Conservation (phyloP, 192 early-diverging fungal genomes). For the Coemansia sp. region DNA sequence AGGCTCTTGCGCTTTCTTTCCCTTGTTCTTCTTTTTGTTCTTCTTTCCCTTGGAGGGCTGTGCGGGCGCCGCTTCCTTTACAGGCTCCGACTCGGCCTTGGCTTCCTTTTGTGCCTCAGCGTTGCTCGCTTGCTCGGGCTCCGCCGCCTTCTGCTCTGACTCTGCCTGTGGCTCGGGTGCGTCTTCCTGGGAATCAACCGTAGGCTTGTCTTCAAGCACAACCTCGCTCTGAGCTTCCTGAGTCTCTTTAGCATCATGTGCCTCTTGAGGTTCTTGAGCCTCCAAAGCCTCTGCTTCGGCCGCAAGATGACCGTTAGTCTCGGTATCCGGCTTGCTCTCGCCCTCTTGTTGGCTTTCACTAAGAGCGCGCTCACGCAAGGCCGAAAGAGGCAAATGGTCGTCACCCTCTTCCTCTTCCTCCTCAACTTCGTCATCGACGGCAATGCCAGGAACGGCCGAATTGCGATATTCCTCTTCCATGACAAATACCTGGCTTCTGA, state of each 20-base stretch:
- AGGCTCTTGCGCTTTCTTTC: conserved; percentile 24
- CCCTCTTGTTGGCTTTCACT: not conserved
- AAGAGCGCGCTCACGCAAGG: conserved; percentile 24
- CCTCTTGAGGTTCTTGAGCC: not conserved
- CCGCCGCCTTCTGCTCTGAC: not conserved
- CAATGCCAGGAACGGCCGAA: conserved; percentile 30
- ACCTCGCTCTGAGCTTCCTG: not conserved
- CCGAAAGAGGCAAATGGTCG: conserved; percentile 36
- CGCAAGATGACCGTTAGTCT: not conserved
- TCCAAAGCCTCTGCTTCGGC: conserved; percentile 3
- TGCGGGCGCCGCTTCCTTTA: not conserved
- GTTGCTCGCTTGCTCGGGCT: too few relatives aligned
- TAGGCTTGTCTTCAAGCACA: not conserved
- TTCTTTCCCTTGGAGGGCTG: conserved; percentile 32
- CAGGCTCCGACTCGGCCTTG: conserved; percentile 8
- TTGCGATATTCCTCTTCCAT: conserved; percentile 98
- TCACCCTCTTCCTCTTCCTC: conserved; percentile 32
- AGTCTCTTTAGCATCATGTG: not conserved
- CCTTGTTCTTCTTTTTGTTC: conserved; percentile 47
- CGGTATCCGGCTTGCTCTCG: not conserved
- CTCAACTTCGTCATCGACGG: conserved; percentile 40
- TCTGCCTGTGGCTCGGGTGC: too few relatives aligned
- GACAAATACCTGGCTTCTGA: conserved; percentile 89
- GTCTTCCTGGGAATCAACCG: not conserved
- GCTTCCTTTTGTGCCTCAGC: too few relatives aligned